phyloP scores from a whole-genome alignment of 1,284 basidiomycete species.

The Prillingera fragicola region DNA sequence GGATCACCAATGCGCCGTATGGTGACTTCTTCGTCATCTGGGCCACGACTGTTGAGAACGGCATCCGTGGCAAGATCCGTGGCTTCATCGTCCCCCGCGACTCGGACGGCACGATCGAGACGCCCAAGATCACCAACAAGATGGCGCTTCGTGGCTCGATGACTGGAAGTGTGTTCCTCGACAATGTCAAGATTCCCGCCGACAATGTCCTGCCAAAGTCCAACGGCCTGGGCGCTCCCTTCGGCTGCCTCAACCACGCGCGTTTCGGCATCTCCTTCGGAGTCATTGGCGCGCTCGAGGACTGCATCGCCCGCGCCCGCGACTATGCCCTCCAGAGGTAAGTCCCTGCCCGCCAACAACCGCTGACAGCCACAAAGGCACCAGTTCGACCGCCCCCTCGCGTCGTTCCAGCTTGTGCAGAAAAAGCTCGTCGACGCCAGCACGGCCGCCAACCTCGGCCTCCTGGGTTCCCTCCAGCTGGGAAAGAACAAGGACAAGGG shows the following conservation, averaged over 20 bases:
- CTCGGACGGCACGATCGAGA: conserved; percentile 28
- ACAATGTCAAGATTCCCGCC: conserved; percentile 65
- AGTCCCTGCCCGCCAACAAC: too few species aligned
- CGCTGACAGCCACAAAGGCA: too few species aligned
- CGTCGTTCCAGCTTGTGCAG: conserved; percentile 91
- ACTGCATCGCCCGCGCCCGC: conserved; percentile 72
- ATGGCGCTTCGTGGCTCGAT: conserved; percentile 80
- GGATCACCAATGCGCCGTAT: conserved; percentile 88
- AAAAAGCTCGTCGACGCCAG: conserved; percentile 94
- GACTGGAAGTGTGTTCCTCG: conserved; percentile 92
- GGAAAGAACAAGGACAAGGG: conserved; percentile 83
- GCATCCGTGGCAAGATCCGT: conserved; percentile 66
- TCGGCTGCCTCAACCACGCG: conserved; percentile 86
- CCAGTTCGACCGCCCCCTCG: conserved; percentile 84
- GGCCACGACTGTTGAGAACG: conserved; percentile 54
- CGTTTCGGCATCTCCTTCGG: conserved; percentile 90
- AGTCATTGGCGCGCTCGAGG: conserved; percentile 90
- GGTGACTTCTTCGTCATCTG: conserved; percentile 85
- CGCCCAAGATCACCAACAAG: conserved; percentile 90
- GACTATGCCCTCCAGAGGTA: conserved; percentile 83
- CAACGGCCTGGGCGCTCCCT: conserved; percentile 72
- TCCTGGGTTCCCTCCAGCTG: conserved; percentile 70
- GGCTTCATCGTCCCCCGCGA: conserved; percentile 66
- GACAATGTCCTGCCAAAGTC: conserved; percentile 70
- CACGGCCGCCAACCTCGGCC: conserved; percentile 75